Percentiles rank a stretch among this genome's conserved stretches.
These are phyloP conservation scores for Jaapia argillacea DNA, from an alignment of 768 basidiomycete species.

Conservation along the genomic window DNA sequence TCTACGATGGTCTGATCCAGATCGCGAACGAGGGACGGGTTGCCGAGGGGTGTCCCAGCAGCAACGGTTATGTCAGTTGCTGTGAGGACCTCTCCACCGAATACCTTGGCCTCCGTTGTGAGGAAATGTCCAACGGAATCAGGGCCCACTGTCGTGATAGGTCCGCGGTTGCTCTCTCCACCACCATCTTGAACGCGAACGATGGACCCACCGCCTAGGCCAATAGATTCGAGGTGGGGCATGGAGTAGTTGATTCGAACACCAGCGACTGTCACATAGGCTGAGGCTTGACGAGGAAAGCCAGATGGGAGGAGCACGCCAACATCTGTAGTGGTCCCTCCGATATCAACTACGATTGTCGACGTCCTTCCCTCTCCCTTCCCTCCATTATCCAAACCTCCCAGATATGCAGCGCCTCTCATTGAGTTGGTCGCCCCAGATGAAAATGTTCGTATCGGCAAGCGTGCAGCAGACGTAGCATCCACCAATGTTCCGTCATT, in stretches of 20 bases:
- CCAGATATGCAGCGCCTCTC: conserved; percentile 7
- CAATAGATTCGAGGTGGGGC: conserved; percentile 34
- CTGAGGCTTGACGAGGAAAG: conserved; percentile 54
- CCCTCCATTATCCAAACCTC: not conserved
- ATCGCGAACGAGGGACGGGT: conserved; percentile 14
- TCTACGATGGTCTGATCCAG: conserved; percentile 14
- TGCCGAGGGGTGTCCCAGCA: conserved; percentile 2
- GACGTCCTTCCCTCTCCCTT: not conserved
- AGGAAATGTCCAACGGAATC: conserved; percentile 54
- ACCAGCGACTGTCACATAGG: conserved; percentile 50
- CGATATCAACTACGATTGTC: conserved; percentile 21
- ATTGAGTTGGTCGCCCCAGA: conserved; percentile 11
- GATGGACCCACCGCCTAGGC: conserved; percentile 55
- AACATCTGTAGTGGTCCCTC: conserved; percentile 58
- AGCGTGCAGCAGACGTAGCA: conserved; percentile 27
- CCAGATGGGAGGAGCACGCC: conserved; percentile 51
- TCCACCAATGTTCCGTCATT: conserved; percentile 7
- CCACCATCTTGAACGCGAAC: conserved; percentile 13
- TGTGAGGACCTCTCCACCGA: conserved; percentile 48
- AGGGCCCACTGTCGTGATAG: conserved; percentile 43
- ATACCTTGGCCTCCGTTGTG: conserved; percentile 37
- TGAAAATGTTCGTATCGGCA: conserved; percentile 52
- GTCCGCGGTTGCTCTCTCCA: conserved; percentile 15
- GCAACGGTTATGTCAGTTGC: conserved; percentile 51
- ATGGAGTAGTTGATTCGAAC: conserved; percentile 31